phyloP scores from a whole-genome alignment of 2,329 filamentous ascomycete species.

The Fusarium sulawesiense region DNA sequence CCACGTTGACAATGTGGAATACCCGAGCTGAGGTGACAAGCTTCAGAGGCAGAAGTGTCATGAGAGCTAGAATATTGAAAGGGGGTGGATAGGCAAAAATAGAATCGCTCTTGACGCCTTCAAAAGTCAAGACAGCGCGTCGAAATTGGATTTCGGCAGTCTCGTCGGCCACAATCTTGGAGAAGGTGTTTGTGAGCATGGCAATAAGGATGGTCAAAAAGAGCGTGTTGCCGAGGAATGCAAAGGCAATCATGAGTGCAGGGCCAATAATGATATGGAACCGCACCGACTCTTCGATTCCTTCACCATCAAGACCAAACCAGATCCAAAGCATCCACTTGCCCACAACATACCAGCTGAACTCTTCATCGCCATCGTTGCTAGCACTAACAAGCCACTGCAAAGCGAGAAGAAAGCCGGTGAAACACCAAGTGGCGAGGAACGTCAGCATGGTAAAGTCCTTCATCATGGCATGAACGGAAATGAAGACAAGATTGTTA shows the following conservation, averaged over 20 bases:
- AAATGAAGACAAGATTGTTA: conserved; percentile 81
- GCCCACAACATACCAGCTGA: conserved; percentile 66
- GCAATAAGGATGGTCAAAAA: conserved; percentile 81
- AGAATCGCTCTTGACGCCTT: conserved; percentile 78
- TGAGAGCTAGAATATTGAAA: conserved; percentile 74
- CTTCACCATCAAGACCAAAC: conserved; percentile 77
- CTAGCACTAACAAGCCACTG: conserved; percentile 67
- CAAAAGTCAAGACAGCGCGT: conserved; percentile 76
- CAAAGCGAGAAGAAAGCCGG: conserved; percentile 76
- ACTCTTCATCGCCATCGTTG: conserved; percentile 46
- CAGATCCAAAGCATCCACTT: conserved; percentile 86
- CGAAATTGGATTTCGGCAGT: conserved; percentile 78
- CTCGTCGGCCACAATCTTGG: conserved; percentile 75
- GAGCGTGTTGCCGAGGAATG: conserved; percentile 79
- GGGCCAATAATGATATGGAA: conserved; percentile 77
- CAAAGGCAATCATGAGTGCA: conserved; percentile 76
- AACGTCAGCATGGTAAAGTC: conserved; percentile 76
- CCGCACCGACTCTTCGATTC: conserved; percentile 62
- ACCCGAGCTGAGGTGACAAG: conserved; percentile 69
- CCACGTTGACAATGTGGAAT: conserved; percentile 79
- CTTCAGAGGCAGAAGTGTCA: conserved; percentile 73
- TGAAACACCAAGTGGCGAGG: conserved; percentile 75
- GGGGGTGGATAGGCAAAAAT: conserved; percentile 77
- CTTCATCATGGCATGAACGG: conserved; percentile 78
- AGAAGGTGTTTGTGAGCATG: conserved; percentile 78